phyloP scores from a whole-genome alignment of 257 asterid species.

The Primulina huaijiensis region DNA sequence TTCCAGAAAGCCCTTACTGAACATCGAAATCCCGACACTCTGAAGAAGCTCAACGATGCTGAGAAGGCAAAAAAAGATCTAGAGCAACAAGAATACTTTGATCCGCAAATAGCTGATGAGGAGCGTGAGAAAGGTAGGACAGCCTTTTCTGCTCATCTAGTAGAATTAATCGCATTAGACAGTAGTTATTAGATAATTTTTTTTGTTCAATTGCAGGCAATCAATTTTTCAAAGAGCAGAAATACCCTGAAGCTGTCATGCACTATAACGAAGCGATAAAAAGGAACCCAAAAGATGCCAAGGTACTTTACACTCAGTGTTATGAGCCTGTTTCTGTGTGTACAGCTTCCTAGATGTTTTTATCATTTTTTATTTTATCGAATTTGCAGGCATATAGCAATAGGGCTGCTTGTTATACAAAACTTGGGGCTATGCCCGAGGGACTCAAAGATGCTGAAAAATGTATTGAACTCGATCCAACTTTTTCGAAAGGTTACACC shows the following conservation, averaged over 20 bases:
- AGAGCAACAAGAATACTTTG: constrained; percentile 81
- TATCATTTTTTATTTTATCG: neutral
- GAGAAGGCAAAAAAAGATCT: constrained; percentile 90
- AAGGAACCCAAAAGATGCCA: constrained; percentile 80
- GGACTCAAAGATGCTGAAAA: constrained; percentile 92
- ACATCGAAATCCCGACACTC: constrained; percentile 90
- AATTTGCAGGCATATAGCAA: constrained; percentile 75
- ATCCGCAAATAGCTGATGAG: constrained; percentile 85
- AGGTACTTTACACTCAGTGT: constrained; percentile 33
- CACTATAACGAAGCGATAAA: constrained; percentile 75
- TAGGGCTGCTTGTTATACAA: constrained; percentile 89
- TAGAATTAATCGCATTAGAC: neutral
- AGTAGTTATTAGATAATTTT: neutral
- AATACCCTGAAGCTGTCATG: constrained; percentile 85
- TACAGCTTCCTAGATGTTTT: neutral
- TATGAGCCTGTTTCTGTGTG: neutral
- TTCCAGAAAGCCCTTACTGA: constrained; percentile 94
- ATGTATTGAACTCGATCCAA: constrained; percentile 86
- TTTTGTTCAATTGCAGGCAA: constrained; percentile 46
- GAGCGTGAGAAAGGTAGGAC: constrained; percentile 91
- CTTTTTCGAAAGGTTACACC: constrained; percentile 77
- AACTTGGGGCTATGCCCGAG: constrained; percentile 91
- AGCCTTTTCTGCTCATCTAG: neutral
- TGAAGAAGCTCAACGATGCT: constrained; percentile 86
- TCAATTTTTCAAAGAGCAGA: constrained; percentile 76